Percentiles rank a stretch among this genome's conserved stretches.
Conservation (phyloP, 495 filamentous ascomycete genomes). For the Hypoxylon trugodes region DNA sequence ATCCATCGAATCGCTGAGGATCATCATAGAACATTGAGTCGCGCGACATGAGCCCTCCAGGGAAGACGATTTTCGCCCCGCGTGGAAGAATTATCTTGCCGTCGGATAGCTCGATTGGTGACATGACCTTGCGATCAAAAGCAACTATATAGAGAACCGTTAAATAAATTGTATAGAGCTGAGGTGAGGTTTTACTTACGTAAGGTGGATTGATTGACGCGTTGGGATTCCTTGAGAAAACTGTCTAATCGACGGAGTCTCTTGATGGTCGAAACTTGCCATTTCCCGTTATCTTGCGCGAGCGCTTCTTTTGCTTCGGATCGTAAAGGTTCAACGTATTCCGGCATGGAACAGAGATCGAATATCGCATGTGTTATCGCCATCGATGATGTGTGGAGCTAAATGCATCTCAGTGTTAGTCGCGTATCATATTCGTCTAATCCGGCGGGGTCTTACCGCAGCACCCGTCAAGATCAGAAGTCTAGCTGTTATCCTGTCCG, state of each 20-base stretch:
- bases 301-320: not conserved
- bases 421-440: too few relatives aligned
- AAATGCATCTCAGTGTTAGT: too few relatives aligned
- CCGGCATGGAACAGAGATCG: not conserved
- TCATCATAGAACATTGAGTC: not conserved
- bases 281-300: not conserved
- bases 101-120: not conserved
- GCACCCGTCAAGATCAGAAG: not conserved
- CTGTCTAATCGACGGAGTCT: not conserved
- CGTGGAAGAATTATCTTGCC: not conserved
- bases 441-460: too few relatives aligned
- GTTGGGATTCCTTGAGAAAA: not conserved
- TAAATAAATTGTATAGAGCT: not conserved
- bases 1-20: not conserved
- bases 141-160: not conserved
- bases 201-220: not conserved
- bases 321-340: not conserved
- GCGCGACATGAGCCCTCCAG: not conserved
- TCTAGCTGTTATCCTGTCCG: not conserved
- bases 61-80: not conserved
- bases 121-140: not conserved
- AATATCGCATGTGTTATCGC: not conserved
- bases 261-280: not conserved
- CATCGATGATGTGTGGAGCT: not conserved
- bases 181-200: not conserved